A percentile compares a stretch with the other conserved stretches of the same genome.
phyloP scores from a whole-genome alignment of 768 basidiomycete genomes.

The Cystoderma amianthinum region DNA sequence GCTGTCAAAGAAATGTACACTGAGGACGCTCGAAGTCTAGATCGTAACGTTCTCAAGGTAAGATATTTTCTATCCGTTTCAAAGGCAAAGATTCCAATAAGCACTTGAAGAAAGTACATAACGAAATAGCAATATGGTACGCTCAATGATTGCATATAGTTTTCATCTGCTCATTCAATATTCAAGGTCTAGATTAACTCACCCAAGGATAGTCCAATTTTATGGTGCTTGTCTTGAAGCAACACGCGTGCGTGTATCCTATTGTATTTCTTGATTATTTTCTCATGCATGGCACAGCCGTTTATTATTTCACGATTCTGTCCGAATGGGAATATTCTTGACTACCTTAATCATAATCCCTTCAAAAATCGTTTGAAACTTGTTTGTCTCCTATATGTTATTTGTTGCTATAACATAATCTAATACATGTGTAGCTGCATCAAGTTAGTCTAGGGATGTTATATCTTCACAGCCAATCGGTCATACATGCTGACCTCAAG shows the following conservation, averaged over 20 bases:
- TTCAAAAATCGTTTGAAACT: conserved; percentile 3
- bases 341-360: conserved; percentile 3
- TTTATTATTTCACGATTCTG: conserved; percentile 5
- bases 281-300: conserved; percentile 8
- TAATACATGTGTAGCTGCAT: conserved; percentile 11
- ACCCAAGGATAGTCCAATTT: conserved; percentile 37
- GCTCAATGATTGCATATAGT: too few relatives aligned
- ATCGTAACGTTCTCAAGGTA: conserved; percentile 20
- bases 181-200: conserved; percentile 31
- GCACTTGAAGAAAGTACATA: conserved; percentile 25
- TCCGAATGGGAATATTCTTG: conserved; percentile 3
- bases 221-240: conserved; percentile 38
- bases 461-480: conserved; percentile 14
- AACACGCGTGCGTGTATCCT: conserved; percentile 14
- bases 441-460: conserved; percentile 16
- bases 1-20: conserved; percentile 21
- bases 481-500: conserved; percentile 21
- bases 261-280: too few relatives aligned
- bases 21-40: conserved; percentile 7
- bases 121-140: conserved; percentile 36
- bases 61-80: conserved; percentile 1
- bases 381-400: conserved; percentile 5
- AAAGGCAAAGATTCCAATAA: background rate
- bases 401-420: background rate
- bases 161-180: background rate